Evolutionary conservation across 257 asterid species (phyloP).

Genomic region (Solanum microdontum): DNA sequence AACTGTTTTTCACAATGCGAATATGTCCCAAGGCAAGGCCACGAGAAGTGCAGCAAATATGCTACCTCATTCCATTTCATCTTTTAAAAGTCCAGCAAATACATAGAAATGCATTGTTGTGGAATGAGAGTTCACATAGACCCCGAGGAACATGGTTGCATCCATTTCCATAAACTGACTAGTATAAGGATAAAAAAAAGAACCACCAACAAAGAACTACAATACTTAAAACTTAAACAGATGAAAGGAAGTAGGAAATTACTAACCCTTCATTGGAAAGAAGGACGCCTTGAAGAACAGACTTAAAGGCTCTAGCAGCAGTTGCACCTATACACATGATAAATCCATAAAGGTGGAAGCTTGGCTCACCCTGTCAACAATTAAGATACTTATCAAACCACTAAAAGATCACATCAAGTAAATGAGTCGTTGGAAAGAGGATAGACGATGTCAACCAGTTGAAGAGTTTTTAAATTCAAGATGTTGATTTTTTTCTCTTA

Average conservation of each 20-base stretch:
- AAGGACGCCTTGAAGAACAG: constrained; percentile 26
- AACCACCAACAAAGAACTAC: not conserved
- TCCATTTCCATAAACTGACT: not conserved
- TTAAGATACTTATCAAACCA: not conserved
- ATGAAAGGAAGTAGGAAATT: not conserved
- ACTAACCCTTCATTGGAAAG: constrained; percentile 30
- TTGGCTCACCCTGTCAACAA: constrained; percentile 23
- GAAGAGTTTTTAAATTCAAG: not conserved
- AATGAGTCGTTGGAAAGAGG: not conserved
- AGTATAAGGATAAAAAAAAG: not conserved
- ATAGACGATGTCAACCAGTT: not conserved
- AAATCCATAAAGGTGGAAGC: constrained; percentile 30
- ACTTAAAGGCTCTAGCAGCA: constrained; percentile 29
- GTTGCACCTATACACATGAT: constrained; percentile 29
- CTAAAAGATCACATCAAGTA: not conserved
- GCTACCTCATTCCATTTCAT: not conserved
- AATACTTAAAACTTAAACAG: not conserved
- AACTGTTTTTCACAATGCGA: not conserved
- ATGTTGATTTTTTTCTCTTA: not conserved
- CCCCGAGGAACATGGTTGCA: not conserved
- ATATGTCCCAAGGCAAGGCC: not conserved
- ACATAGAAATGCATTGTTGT: not conserved
- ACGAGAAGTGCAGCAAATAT: not conserved
- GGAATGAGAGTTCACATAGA: not conserved
- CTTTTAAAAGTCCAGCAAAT: not conserved